A percentile compares a stretch with the other conserved stretches of the same genome.
Evolutionary conservation across 1,284 basidiomycete species (phyloP).

Genomic region (Ceratobasidium theobromae): DNA sequence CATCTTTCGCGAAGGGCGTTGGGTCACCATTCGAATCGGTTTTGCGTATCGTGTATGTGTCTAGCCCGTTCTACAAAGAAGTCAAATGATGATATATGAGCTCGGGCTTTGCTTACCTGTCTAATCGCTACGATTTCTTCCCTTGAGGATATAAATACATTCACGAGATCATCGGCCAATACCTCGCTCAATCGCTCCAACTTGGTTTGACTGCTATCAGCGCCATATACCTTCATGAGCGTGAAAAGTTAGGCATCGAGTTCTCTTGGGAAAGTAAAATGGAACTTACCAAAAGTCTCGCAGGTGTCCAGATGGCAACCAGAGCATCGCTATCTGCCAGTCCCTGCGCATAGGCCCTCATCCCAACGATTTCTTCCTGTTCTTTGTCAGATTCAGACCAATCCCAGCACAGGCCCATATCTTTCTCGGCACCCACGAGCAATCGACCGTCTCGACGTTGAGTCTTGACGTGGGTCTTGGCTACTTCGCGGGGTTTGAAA

Average conservation of each 20-base stretch:
- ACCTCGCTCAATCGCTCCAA: neutral
- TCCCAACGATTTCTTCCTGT: conserved; percentile 2
- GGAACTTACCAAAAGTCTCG: conserved; percentile 2
- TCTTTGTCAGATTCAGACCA: conserved; percentile 11
- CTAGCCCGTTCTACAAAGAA: neutral
- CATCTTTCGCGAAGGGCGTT: neutral
- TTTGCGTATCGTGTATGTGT: conserved; percentile 19
- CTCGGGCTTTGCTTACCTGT: neutral
- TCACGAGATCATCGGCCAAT: neutral
- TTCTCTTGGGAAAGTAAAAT: neutral
- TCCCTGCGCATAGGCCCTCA: conserved; percentile 7
- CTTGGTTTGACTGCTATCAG: neutral
- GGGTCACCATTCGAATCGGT: conserved; percentile 13
- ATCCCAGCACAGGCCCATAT: conserved; percentile 1
- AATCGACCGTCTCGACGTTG: conserved; percentile 9
- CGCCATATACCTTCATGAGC: neutral
- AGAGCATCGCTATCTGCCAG: neutral
- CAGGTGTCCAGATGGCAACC: conserved; percentile 1
- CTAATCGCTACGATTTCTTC: conserved; percentile 8
- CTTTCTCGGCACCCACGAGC: conserved; percentile 15
- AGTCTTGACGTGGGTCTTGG: neutral
- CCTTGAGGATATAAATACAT: neutral
- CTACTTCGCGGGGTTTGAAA: conserved; percentile 13
- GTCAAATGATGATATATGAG: neutral
- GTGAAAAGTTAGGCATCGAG: neutral